A percentile compares a stretch with the other conserved stretches of the same genome.
phyloP scores from a whole-genome alignment of 2,329 filamentous ascomycete genomes.

The Fusarium sambucinum region DNA sequence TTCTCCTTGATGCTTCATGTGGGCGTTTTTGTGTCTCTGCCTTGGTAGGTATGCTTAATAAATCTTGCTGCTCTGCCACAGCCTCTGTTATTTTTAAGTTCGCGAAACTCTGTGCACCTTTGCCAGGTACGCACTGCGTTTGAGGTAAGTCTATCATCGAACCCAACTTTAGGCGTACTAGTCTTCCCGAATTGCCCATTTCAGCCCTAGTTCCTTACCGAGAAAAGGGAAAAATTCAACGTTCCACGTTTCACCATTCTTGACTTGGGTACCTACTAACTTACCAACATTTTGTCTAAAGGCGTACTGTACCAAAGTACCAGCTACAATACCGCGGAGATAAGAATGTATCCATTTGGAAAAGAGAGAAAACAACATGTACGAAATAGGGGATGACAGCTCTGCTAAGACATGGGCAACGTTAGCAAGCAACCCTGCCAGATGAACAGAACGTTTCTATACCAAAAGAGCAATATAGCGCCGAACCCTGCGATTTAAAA shows the following conservation, averaged over 20 bases:
- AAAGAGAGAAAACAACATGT: constrained; percentile 5
- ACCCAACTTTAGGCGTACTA: constrained; percentile 1
- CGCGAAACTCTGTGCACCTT: not conserved
- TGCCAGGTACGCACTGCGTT: not conserved
- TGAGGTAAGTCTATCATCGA: constrained; percentile 8
- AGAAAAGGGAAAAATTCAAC: constrained; percentile 13
- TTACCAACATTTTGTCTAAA: not conserved
- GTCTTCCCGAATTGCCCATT: constrained; percentile 26
- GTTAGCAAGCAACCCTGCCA: constrained; percentile 11
- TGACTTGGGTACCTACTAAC: constrained; percentile 8
- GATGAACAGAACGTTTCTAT: constrained; percentile 34
- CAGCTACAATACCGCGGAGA: constrained; percentile 14
- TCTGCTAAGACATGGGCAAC: constrained; percentile 1
- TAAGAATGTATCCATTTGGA: constrained; percentile 1
- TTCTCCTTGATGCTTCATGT: not conserved
- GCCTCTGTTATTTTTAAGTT: not conserved
- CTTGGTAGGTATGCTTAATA: not conserved
- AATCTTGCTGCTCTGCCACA: not conserved
- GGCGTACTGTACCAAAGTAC: not conserved
- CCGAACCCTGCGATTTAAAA: constrained; percentile 19
- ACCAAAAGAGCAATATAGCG: constrained; percentile 29
- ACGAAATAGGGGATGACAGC: constrained; percentile 23
- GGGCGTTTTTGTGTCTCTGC: not conserved
- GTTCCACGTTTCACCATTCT: constrained; percentile 32
- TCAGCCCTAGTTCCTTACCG: constrained; percentile 20